Percentiles rank a stretch among this genome's conserved stretches.
Conservation (phyloP, 1,139 yeast genomes). For the Scheffersomyces insectosa region DNA sequence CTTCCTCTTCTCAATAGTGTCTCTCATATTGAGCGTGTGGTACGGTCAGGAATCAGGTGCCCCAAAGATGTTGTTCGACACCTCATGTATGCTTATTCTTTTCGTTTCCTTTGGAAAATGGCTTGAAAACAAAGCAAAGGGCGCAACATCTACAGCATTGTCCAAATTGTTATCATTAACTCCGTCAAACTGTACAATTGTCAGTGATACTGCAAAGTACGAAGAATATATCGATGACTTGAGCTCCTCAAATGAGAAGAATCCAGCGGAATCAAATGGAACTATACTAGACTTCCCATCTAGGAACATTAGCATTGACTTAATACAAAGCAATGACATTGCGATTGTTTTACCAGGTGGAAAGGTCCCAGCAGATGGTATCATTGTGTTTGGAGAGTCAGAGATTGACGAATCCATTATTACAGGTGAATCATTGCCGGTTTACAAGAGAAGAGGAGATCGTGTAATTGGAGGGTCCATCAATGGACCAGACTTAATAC, state of each 20-base stretch:
- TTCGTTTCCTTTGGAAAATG: slow-evolving; percentile 89
- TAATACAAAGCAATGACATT: slow-evolving; percentile 75
- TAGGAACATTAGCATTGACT: slow-evolving; percentile 60
- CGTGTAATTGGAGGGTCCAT: slow-evolving; percentile 86
- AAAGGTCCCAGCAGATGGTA: slow-evolving; percentile 90
- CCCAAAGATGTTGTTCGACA: slow-evolving; percentile 83
- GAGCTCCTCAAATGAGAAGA: slow-evolving; percentile 4
- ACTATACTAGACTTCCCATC: slow-evolving; percentile 16
- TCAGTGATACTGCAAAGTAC: slow-evolving; percentile 40
- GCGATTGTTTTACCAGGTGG: slow-evolving; percentile 83
- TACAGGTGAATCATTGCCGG: slow-evolving; percentile 88
- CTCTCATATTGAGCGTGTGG: slow-evolving; percentile 50
- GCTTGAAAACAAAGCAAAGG: slow-evolving; percentile 89
- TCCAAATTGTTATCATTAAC: slow-evolving; percentile 77
- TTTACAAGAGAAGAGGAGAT: slow-evolving; percentile 61
- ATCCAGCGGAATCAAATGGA: not conserved
- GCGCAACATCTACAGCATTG: slow-evolving; percentile 88
- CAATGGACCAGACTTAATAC: slow-evolving; percentile 75
- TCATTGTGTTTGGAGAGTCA: slow-evolving; percentile 70
- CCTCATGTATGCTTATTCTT: slow-evolving; percentile 78
- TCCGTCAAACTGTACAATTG: slow-evolving; percentile 73
- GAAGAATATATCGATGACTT: slow-evolving; percentile 15
- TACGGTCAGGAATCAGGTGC: slow-evolving; percentile 36
- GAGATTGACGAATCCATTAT: slow-evolving; percentile 85
- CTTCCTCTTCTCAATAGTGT: slow-evolving; percentile 66